These are phyloP conservation scores for Aspergillus calidoustus DNA, from an alignment of 2,329 filamentous ascomycete genomes.

Conservation along the genomic window DNA sequence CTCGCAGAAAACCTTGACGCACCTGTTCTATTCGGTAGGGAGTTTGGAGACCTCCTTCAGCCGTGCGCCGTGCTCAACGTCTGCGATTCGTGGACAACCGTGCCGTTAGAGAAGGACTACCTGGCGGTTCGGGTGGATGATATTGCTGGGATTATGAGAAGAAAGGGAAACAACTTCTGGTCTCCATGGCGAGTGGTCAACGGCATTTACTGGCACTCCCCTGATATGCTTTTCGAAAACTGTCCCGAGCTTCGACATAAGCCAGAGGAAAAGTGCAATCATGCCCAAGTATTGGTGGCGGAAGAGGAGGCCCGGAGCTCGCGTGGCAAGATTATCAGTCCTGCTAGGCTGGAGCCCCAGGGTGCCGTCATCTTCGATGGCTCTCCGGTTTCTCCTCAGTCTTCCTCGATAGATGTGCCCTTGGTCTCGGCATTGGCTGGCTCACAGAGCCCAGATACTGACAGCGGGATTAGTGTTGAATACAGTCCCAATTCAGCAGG, in stretches of 20 bases:
- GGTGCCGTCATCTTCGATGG: neutral
- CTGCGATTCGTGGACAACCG: neutral
- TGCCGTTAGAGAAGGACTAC: neutral
- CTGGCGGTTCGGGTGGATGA: neutral
- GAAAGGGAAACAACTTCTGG: neutral
- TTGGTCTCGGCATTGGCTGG: neutral
- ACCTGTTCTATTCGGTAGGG: neutral
- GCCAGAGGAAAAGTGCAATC: neutral
- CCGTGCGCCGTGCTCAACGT: neutral
- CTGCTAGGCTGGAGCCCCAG: neutral
- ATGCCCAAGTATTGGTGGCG: neutral
- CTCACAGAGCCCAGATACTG: neutral
- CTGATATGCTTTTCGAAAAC: neutral
- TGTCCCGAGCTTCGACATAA: neutral
- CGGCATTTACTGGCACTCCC: neutral
- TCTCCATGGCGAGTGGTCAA: neutral
- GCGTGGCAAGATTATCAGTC: neutral
- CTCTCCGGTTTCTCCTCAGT: neutral
- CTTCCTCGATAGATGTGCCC: neutral
- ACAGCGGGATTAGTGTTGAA: neutral
- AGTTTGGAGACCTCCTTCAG: neutral
- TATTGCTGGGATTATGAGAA: neutral
- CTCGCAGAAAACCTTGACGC: neutral
- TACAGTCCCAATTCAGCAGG: neutral
- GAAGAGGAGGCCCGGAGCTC: neutral